Base-by-base conservation (phyloP, 768 basidiomycete species). In the Butyriboletus loyo region DNA sequence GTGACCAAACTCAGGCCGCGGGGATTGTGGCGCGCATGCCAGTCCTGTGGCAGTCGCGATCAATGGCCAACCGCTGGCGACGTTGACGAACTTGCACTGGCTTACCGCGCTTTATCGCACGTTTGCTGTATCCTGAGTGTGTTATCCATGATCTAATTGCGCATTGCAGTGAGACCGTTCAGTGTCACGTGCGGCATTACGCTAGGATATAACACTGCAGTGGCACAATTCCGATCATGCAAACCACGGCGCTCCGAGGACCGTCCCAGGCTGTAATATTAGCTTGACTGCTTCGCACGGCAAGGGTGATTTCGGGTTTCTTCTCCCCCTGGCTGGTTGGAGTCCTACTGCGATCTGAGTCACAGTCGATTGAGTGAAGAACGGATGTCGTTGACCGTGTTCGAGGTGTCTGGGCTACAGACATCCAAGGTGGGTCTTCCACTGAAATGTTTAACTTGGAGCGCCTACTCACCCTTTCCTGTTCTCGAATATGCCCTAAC, bases 401-500 rank as follows among this genome's bases (percentile, higher is more conserved):
- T 56, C 14, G 40, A 52, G 41, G 2, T 37, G 44, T 46, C 36
- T 30, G 61, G 55, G 28, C 45, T 63, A 34, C 59, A 63, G 25
- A 53, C 46, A 30, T 34, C 52, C 36, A 50, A 61, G 35, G 63
- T 48, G 22, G 3, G 59, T 32, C 14, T 53, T 41, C 25, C 11
- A 34, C 11, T 10, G n/a, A 7, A 6, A 19, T 13, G 5, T 42
- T 21, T 17, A n/a, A n/a, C n/a, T n/a, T n/a, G n/a, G 19, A 39
- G 8, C 7, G 5, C 7, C 19, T 4, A 22, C 41, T 34, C 22
- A 40, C n/a, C 13, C 8, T 8, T 34, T 39, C 19, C 11, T 28
- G 22, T 42, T 14, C 35, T 19, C 5, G 30, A 11, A 22, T 22
- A 3, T 7, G 5, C 8, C 36, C 21, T 46, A 6, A 36, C 25